Evolutionary conservation across 1,284 basidiomycete species (phyloP), one percentile per base, ranked within the genome.

Genomic region (Cryptococcus maquisensis): DNA sequence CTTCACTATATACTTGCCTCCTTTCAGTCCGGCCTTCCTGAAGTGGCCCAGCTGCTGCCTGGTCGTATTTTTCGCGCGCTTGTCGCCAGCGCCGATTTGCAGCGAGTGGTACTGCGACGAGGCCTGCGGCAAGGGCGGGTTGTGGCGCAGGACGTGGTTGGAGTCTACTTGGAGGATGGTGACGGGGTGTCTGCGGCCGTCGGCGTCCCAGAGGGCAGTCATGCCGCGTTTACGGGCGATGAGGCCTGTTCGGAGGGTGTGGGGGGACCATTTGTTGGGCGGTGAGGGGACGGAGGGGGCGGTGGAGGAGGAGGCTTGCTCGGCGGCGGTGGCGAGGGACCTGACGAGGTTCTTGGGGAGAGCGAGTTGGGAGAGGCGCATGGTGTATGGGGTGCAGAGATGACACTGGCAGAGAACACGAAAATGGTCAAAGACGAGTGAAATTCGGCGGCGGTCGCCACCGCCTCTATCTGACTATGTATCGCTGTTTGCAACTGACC

Each of bases 141-240:
- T 61, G 63, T 70, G 71, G 8, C 68, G 64, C 45, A 79, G 56
- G 18, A 79, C 78, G 60, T 79, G 77, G 51, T 78, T 73, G 40
- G 49, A 48, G 72, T 83, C 69, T 61, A 93, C 93, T 81, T 98
- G 92, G 32, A 99, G 83, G 37, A 99, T 86, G 0, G 96, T 98
- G 15, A 96, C 91, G 1, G 96, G 94, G 63, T 88, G 81, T 54
- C 89, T 80, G 41, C 84, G 84, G 36, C 96, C 96, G 57, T 90
- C 86, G 68, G 88, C 83, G 70, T 95, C 88, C 88, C 92, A 98
- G 68, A 97, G 80, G 13, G 85, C 84, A 6, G 90, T 89, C 95
- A 98, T 98, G 44, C 96, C 96, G 47, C 90, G 84, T 79, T 99
- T 99, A 56, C 87, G 83, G 21, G 92, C 94, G 71, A 99, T 87